A percentile compares a stretch with the other conserved stretches of the same genome.
These are phyloP conservation scores for Pseudocercospora ulei DNA, from an alignment of 2,329 filamentous ascomycete genomes.

Conservation along the genomic window DNA sequence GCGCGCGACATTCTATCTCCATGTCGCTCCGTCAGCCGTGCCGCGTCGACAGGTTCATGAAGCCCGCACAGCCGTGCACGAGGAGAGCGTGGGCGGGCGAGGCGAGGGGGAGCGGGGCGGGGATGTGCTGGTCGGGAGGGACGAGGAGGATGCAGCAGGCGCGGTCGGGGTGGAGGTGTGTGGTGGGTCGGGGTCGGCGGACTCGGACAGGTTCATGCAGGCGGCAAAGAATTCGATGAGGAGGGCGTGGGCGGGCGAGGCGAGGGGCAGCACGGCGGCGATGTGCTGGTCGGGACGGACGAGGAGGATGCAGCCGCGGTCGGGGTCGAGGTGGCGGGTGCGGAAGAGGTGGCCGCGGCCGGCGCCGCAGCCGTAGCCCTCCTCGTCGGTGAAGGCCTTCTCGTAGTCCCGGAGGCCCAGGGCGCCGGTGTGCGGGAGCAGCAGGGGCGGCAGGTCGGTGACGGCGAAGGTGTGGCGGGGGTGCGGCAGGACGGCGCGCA, in stretches of 20 bases:
- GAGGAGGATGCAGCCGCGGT: slow-evolving; percentile 50
- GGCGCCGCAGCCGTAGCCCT: slow-evolving; percentile 32
- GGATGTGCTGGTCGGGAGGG: no score
- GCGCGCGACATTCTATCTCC: no score
- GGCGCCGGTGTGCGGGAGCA: slow-evolving; percentile 38
- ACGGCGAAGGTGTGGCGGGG: slow-evolving; percentile 28
- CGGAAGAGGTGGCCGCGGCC: slow-evolving; percentile 42
- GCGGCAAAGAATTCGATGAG: slow-evolving; percentile 30
- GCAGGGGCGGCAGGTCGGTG: slow-evolving; percentile 37
- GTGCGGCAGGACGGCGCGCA: slow-evolving; percentile 36
- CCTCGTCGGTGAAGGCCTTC: slow-evolving; percentile 42
- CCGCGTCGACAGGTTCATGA: no score
- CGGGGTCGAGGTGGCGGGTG: slow-evolving; percentile 49
- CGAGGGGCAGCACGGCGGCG: slow-evolving; percentile 30
- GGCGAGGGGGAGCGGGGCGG: no score
- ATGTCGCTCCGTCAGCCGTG: no score
- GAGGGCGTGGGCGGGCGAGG: slow-evolving; percentile 16
- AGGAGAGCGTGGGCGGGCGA: no score
- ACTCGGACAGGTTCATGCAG: no score
- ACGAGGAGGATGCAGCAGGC: no score
- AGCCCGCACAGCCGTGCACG: no score
- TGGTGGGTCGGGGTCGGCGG: no score
- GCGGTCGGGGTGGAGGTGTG: no score
- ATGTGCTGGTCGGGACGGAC: slow-evolving; percentile 61
- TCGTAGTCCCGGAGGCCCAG: slow-evolving; percentile 34